These are phyloP conservation scores for Scutellaria galericulata DNA, from an alignment of 257 asterid species.

Conservation along the genomic window DNA sequence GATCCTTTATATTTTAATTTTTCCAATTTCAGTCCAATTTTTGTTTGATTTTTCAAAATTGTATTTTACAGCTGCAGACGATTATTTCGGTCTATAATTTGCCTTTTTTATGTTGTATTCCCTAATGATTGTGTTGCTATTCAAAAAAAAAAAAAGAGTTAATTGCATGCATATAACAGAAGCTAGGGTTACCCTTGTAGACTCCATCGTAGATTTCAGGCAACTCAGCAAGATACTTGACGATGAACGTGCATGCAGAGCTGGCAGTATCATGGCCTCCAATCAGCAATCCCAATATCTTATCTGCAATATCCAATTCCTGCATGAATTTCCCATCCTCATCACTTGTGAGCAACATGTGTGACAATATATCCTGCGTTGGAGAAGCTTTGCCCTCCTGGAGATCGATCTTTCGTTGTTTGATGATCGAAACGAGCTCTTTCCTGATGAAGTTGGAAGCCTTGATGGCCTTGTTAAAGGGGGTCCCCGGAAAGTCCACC, in stretches of 20 bases:
- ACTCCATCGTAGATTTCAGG: slow-evolving; percentile 51
- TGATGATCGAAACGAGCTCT: slow-evolving; percentile 48
- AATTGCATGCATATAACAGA: too few species aligned
- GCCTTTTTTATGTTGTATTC: too few species aligned
- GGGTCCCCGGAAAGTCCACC: slow-evolving; percentile 62
- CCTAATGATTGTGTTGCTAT: too few species aligned
- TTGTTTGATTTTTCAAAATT: too few species aligned
- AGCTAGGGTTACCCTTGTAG: slow-evolving; percentile 40
- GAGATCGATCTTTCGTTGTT: slow-evolving; percentile 49
- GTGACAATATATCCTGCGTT: slow-evolving; percentile 54
- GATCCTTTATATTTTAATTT: too few species aligned
- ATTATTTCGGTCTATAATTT: too few species aligned
- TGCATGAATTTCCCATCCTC: slow-evolving; percentile 50
- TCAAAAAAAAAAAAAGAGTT: too few species aligned
- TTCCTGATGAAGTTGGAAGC: slow-evolving; percentile 49
- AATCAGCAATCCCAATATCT: slow-evolving; percentile 54
- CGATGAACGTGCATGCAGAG: slow-evolving; percentile 56
- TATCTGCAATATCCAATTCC: slow-evolving; percentile 51
- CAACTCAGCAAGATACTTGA: slow-evolving; percentile 51
- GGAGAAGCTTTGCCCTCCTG: slow-evolving; percentile 50
- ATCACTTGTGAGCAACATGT: slow-evolving; percentile 51
- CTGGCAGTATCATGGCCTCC: slow-evolving; percentile 65
- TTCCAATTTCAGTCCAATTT: too few species aligned
- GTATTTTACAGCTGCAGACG: too few species aligned
- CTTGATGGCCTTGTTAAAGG: slow-evolving; percentile 56